Evolutionary conservation across 805 yeast genomes (phyloP), one percentile per base, ranked within the genome.

Genomic region (Yamadazyma olivae): DNA sequence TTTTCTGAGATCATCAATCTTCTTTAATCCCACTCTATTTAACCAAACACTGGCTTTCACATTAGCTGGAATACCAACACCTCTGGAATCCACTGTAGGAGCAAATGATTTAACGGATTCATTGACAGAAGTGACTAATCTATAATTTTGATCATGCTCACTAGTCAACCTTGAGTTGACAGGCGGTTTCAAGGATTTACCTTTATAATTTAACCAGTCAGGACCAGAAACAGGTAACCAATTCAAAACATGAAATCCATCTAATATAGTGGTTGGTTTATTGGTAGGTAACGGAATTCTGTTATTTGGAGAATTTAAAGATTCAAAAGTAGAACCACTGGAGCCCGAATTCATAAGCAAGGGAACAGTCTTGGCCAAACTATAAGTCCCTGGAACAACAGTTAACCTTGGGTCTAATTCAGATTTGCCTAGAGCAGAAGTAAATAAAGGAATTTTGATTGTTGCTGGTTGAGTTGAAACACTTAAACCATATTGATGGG

Each of bases 371-470:
- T 79, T 80, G 21, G 89, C 67, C n/a, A 79, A 54, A 31, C 72
- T 70, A 51, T 85, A 81, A 10, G 81, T 81, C 20, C 80, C 81
- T 7, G 86, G 87, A 3, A 84, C 71, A 2, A 72, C 61, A 2
- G 84, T 76, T 33, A 78, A 80, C 43, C 95, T 77, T 30, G 81
- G 76, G 54, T 93, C 98, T 35, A 89, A 60, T 15, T 74, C 64
- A 0, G 97, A 86, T 49, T 78, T 83, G 19, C 75, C 71, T 22
- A 76, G 71, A 24, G 82, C 60, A 0, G 95, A 82, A 5, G 95
- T 74, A 54, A 93, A 91, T 33, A 93, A 66, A 10, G 96, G 95
- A 19, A 77, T 70, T 27, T 81, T 88, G 27, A 75, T 74, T 14
- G 75, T 74, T 3, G 83, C 78, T 5, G 49, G 53, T 18, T 48